phyloP scores from a whole-genome alignment of 83 land plant genomes.

The Picea abies region DNA sequence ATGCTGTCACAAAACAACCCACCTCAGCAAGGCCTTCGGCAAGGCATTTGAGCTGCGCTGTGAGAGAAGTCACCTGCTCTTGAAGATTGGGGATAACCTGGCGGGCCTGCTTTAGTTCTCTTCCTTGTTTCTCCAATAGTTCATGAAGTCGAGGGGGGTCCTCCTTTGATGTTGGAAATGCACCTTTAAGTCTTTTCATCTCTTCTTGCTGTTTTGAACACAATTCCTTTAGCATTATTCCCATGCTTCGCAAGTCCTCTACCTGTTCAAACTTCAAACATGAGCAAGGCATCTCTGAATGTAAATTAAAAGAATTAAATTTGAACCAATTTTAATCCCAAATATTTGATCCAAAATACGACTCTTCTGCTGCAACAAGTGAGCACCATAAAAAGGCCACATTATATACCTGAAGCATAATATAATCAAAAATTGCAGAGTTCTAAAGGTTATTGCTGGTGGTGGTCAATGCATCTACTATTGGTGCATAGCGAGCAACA shows the following conservation, averaged over 20 bases:
- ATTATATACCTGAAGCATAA: neutral
- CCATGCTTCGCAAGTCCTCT: constrained; percentile 31
- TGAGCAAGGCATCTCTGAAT: neutral
- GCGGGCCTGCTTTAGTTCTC: constrained; percentile 55
- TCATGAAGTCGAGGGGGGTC: constrained; percentile 45
- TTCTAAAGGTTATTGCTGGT: neutral
- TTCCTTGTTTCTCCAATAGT: constrained; percentile 46
- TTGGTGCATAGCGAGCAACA: neutral
- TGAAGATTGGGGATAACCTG: constrained; percentile 58
- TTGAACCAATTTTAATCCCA: neutral
- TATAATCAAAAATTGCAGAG: neutral
- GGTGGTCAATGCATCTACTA: neutral
- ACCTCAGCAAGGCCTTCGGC: constrained; percentile 71
- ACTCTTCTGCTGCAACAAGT: neutral
- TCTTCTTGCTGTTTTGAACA: constrained; percentile 72
- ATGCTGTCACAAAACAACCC: neutral
- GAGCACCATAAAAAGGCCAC: neutral
- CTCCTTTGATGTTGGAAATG: constrained; percentile 44
- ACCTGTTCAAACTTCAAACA: constrained; percentile 28
- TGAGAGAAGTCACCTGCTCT: constrained; percentile 62
- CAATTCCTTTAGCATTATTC: constrained; percentile 48
- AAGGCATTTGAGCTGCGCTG: constrained; percentile 53
- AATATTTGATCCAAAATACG: neutral
- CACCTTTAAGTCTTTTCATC: constrained; percentile 46
- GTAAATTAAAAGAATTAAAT: neutral